These are phyloP conservation scores for Globisporangium lucens DNA, from an alignment of 352 stramenopile species.

Conservation along the genomic window DNA sequence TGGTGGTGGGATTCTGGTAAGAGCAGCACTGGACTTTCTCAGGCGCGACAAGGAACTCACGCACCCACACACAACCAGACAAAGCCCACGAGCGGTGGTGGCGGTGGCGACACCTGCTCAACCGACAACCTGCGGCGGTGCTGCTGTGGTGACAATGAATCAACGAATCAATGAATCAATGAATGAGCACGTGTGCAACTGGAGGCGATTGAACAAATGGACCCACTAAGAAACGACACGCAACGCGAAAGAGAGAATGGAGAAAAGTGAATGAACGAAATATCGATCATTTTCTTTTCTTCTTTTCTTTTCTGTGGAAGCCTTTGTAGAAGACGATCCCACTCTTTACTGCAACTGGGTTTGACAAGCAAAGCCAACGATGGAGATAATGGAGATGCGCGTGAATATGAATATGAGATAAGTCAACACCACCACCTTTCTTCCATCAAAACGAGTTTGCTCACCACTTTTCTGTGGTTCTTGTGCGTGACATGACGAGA, in stretches of 20 bases:
- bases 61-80: not conserved
- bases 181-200: not conserved
- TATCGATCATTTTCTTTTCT: not conserved
- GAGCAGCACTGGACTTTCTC: constrained; percentile 1
- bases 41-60: not conserved
- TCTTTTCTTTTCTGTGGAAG: not conserved
- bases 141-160: not conserved
- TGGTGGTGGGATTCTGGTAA: not conserved
- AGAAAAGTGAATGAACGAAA: not conserved
- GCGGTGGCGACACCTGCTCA: not conserved
- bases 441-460: not conserved
- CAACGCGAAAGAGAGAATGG: not conserved
- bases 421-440: not conserved
- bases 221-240: not conserved
- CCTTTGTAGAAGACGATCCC: not conserved
- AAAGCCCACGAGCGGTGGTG: not conserved
- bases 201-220: not conserved
- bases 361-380: not conserved
- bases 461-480: not conserved
- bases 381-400: not conserved
- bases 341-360: not conserved
- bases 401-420: not conserved
- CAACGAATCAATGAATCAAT: too few relatives aligned
- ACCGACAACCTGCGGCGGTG: too few relatives aligned
- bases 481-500: not conserved